Evolutionary conservation across 1,284 basidiomycete genomes (phyloP), one percentile per base, ranked within the genome.

Genomic region (Fomitopsis pinicola): DNA sequence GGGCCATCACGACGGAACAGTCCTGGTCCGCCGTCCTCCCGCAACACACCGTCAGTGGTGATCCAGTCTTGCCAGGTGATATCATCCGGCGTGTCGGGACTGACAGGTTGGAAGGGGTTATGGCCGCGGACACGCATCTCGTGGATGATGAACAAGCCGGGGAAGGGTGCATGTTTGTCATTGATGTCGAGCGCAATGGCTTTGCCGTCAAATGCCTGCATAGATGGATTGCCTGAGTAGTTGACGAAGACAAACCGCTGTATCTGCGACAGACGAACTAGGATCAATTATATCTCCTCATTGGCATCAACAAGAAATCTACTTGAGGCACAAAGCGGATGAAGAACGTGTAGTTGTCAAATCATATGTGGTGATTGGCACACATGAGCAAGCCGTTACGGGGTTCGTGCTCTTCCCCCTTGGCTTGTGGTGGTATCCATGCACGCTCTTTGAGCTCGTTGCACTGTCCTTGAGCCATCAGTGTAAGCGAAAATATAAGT

Each of bases 91-190:
- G 44, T 14, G 52, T 36, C 38, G 12, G 28, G 38, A 12, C 3
- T 45, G 22, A 30, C 22, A n/a, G 14, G 19, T 19, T 12, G 15
- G 56, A 73, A 73, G 38, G 72, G 71, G 54, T 69, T 58, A 60
- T 64, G 67, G 36, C 68, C 69, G 36, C 69, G 71, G 59, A 71
- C 69, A n/a, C 68, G 71, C 65, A 67, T 69, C 55, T 75, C 72
- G 54, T 73, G 71, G 62, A 73, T 57, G 44, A 75, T 65, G 61
- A 73, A 72, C 28, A 71, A 46, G 44, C 68, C 63, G 30, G 69
- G 71, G 63, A 73, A 73, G 15, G 73, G 72, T 7, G 66, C 64
- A 61, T 68, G 56, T 12, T 40, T 53, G 58, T 73, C 57, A n/a
- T 50, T 55, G 44, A 62, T 57, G 53, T 73, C 66, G 54, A 74